Evolutionary conservation across 2,329 filamentous ascomycete species (phyloP).

Genomic region (Aurifilum marmelostoma): DNA sequence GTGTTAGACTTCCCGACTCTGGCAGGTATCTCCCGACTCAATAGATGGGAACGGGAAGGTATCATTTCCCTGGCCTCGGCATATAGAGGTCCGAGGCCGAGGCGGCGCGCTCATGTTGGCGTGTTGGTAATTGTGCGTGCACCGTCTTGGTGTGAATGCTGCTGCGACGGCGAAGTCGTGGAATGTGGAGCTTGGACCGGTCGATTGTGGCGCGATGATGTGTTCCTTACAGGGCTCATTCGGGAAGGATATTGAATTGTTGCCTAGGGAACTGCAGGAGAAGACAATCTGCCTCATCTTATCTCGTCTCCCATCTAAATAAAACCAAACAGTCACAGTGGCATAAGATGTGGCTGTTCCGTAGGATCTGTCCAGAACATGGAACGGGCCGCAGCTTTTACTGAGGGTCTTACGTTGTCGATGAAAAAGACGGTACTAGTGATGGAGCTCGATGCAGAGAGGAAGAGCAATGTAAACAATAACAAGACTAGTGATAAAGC

Average conservation of each 20-base stretch:
- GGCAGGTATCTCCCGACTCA: too few species aligned
- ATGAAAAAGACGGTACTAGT: neutral
- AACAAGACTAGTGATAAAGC: neutral
- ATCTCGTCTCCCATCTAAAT: neutral
- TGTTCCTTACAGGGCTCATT: neutral
- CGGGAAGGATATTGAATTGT: conserved; percentile 3
- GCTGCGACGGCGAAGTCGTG: neutral
- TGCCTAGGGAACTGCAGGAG: neutral
- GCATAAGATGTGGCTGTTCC: neutral
- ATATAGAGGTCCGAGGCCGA: neutral
- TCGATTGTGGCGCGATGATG: neutral
- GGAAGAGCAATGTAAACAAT: neutral
- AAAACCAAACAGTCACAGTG: neutral
- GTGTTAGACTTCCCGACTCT: too few species aligned
- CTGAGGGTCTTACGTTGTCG: neutral
- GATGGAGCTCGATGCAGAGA: neutral
- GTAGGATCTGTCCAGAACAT: neutral
- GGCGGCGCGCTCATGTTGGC: neutral
- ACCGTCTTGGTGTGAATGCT: neutral
- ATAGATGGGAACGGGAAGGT: too few species aligned
- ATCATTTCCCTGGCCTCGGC: too few species aligned
- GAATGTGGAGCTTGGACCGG: neutral
- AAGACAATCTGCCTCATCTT: neutral
- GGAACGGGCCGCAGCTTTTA: neutral
- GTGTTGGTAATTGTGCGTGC: neutral